Conservation (phyloP, 495 filamentous ascomycete genomes). For the Tirmania nivea region DNA sequence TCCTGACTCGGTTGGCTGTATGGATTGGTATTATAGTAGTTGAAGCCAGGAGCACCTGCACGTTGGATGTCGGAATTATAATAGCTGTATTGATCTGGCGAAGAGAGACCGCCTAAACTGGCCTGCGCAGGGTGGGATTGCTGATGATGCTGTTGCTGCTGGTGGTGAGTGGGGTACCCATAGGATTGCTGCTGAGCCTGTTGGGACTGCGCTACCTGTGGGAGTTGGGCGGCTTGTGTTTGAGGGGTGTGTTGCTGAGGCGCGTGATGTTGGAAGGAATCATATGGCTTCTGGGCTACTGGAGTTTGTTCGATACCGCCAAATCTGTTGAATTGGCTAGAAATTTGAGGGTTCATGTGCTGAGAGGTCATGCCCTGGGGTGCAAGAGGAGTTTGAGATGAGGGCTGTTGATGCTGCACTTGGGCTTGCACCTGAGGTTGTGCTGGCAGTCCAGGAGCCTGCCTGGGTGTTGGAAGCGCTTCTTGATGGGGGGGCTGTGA, state of each 20-base stretch:
- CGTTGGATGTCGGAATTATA: slow-evolving; percentile 44
- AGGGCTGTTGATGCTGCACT: slow-evolving; percentile 6
- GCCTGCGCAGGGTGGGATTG: slow-evolving; percentile 35
- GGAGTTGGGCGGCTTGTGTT: slow-evolving; percentile 29
- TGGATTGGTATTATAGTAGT: slow-evolving; percentile 48
- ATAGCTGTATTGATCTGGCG: slow-evolving; percentile 51
- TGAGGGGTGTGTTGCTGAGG: slow-evolving; percentile 25
- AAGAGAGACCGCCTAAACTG: slow-evolving; percentile 18
- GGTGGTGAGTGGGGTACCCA: slow-evolving; percentile 59
- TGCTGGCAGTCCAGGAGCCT: slow-evolving; percentile 45
- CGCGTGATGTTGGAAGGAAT: slow-evolving; percentile 60
- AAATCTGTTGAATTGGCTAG: slow-evolving; percentile 49
- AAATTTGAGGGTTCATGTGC: slow-evolving; percentile 19
- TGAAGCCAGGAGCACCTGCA: slow-evolving; percentile 20
- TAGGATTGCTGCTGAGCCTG: slow-evolving; percentile 39
- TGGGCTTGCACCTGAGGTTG: slow-evolving; percentile 29
- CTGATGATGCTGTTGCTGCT: slow-evolving; percentile 73
- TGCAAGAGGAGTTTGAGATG: slow-evolving; percentile 24
- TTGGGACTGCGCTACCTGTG: slow-evolving; percentile 19
- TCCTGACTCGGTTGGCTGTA: slow-evolving; percentile 36
- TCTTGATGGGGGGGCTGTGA: slow-evolving; percentile 33
- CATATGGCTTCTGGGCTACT: slow-evolving; percentile 57
- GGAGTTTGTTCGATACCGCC: slow-evolving; percentile 35
- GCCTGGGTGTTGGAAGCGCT: slow-evolving; percentile 39
- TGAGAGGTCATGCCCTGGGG: slow-evolving; percentile 25